phyloP scores from a whole-genome alignment of 805 yeast genomes.

The Wickerhamiella hasegawae region DNA sequence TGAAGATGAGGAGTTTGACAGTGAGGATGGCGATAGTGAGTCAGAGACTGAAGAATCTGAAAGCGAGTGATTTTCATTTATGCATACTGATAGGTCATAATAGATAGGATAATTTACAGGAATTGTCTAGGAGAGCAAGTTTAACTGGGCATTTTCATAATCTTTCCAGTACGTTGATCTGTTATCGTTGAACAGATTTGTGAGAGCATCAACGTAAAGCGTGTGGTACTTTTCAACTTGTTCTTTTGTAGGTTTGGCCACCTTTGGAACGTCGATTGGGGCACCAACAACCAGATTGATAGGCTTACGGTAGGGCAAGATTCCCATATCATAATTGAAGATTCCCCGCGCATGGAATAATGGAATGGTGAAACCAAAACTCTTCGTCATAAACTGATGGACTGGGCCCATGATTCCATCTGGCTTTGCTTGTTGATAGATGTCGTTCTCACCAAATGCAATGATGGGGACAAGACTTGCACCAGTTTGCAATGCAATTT shows the following conservation, averaged over 20 bases:
- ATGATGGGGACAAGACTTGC: constrained; percentile 77
- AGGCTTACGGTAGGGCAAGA: constrained; percentile 71
- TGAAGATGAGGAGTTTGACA: constrained; percentile 15
- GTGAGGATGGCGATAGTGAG: constrained; percentile 7
- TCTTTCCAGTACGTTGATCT: constrained; percentile 23
- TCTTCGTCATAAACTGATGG: constrained; percentile 58
- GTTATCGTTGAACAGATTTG: constrained; percentile 48
- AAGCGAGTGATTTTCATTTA: neutral
- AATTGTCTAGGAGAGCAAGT: neutral
- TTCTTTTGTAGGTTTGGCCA: constrained; percentile 6
- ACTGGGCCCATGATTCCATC: constrained; percentile 33
- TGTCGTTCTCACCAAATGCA: constrained; percentile 75
- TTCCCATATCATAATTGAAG: constrained; percentile 82
- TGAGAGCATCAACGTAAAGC: constrained; percentile 48
- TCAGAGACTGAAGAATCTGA: neutral
- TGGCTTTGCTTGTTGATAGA: constrained; percentile 31
- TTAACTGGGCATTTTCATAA: neutral
- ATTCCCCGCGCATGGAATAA: constrained; percentile 84
- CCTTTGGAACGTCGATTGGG: constrained; percentile 23
- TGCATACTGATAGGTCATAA: too few relatives aligned
- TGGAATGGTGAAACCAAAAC: constrained; percentile 74
- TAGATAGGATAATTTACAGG: too few relatives aligned
- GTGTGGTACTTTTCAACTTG: constrained; percentile 39
- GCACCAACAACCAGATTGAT: constrained; percentile 44
- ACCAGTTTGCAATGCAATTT: constrained; percentile 66